Evolutionary conservation across 176 grass and related monocot species (phyloP).

Genomic region (Aegilops tauschii): DNA sequence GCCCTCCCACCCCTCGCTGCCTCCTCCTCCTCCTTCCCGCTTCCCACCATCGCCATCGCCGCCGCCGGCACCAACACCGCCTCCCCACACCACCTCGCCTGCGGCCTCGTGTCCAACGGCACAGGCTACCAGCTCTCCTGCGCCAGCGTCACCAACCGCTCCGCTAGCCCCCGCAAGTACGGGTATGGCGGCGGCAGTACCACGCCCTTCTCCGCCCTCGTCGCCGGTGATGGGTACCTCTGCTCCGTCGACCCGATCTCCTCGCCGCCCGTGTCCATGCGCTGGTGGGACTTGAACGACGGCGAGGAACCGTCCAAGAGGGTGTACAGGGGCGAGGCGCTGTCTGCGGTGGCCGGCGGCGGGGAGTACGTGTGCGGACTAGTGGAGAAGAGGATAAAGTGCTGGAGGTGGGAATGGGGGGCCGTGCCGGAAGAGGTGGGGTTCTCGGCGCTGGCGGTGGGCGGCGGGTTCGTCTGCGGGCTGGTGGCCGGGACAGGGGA

Average conservation of each 20-base stretch:
- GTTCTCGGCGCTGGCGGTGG: slow-evolving; percentile 62
- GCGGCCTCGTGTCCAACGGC: slow-evolving; percentile 26
- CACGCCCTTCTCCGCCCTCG: slow-evolving; percentile 53
- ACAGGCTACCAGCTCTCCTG: slow-evolving; percentile 25
- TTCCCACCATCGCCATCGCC: slow-evolving; percentile 74
- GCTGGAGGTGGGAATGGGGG: slow-evolving; percentile 64
- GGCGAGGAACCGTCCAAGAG: slow-evolving; percentile 33
- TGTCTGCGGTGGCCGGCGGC: slow-evolving; percentile 67
- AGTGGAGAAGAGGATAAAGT: slow-evolving; percentile 32
- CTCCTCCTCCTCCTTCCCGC: slow-evolving; percentile 44
- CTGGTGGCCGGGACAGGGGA: slow-evolving; percentile 32
- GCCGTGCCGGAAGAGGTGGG: neutral
- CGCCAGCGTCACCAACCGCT: slow-evolving; percentile 29
- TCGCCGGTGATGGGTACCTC: slow-evolving; percentile 81
- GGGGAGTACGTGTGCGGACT: slow-evolving; percentile 65
- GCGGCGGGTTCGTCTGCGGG: slow-evolving; percentile 77
- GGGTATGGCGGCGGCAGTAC: slow-evolving; percentile 17
- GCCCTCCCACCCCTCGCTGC: slow-evolving; percentile 10
- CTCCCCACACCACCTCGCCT: slow-evolving; percentile 43
- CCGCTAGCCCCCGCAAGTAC: slow-evolving; percentile 22
- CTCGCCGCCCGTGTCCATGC: slow-evolving; percentile 41
- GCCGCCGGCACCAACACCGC: slow-evolving; percentile 22
- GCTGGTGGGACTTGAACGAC: slow-evolving; percentile 64
- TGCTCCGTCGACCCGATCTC: slow-evolving; percentile 37
- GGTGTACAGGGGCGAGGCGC: slow-evolving; percentile 55